phyloP scores from a whole-genome alignment of 2,329 filamentous ascomycete genomes.

The Phoma sp. region DNA sequence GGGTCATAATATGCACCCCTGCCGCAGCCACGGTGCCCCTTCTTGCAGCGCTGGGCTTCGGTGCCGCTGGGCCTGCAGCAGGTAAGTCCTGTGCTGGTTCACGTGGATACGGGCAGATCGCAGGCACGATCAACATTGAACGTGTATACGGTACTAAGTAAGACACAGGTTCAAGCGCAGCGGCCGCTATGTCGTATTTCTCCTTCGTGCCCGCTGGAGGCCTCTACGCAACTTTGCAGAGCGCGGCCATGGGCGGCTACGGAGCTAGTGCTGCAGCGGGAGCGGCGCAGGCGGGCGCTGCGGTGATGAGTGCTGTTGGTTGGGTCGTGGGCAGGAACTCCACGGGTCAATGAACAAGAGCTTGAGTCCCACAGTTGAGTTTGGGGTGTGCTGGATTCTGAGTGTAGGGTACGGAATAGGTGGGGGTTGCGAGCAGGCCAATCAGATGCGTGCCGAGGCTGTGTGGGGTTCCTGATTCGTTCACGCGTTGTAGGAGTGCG shows the following conservation, averaged over 20 bases:
- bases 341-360: neutral
- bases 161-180: constrained; percentile 28
- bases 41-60: constrained; percentile 30
- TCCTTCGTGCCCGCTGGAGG: constrained; percentile 30
- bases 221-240: constrained; percentile 34
- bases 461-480: neutral
- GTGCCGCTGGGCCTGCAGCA: constrained; percentile 27
- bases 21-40: constrained; percentile 32
- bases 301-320: constrained; percentile 19
- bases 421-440: constrained; percentile 14
- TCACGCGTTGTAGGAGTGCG: neutral
- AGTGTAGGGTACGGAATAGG: neutral
- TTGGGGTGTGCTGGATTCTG: no score
- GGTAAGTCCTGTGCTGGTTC: constrained; percentile 18
- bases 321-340: constrained; percentile 13
- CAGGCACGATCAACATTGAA: no score
- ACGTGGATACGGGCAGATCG: neutral
- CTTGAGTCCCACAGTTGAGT: neutral
- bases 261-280: constrained; percentile 32
- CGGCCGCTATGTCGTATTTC: constrained; percentile 27
- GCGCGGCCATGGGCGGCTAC: constrained; percentile 44
- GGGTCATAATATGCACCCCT: constrained; percentile 30
- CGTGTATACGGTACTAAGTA: no score
- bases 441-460: constrained; percentile 19
- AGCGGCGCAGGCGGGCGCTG: constrained; percentile 29